A percentile compares a stretch with the other conserved stretches of the same genome.
Conservation (phyloP, 192 early-diverging fungal species). For the Coemansia javaensis region DNA sequence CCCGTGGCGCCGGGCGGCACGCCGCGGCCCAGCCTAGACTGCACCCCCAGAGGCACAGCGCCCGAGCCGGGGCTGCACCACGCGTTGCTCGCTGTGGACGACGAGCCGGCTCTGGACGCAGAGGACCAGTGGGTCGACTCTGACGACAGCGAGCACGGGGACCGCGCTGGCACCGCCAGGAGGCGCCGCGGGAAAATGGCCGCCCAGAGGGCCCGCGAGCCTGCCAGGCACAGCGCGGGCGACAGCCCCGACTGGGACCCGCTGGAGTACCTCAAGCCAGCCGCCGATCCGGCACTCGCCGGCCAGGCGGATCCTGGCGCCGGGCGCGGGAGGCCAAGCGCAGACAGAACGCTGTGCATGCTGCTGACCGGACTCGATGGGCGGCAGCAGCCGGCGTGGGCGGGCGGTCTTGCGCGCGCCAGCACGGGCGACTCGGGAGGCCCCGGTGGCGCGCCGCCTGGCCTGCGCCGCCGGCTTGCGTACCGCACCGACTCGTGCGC, state of each 20-base stretch:
- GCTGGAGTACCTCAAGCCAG: conserved; percentile 23
- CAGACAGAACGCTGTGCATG: conserved; percentile 15
- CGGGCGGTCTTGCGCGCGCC: too few relatives aligned
- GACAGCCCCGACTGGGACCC: conserved; percentile 40
- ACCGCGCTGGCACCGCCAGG: not conserved
- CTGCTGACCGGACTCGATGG: conserved; percentile 14
- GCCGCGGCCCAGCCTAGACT: not conserved
- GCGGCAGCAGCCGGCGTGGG: too few relatives aligned
- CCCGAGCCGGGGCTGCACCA: conserved; percentile 2
- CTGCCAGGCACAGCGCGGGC: too few relatives aligned
- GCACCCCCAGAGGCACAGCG: not conserved
- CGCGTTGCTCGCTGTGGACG: not conserved
- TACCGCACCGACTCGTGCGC: too few relatives aligned
- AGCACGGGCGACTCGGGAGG: too few relatives aligned
- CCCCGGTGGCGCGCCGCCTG: too few relatives aligned
- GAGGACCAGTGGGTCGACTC: conserved; percentile 3
- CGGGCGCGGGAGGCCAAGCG: not conserved
- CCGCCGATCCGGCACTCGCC: not conserved
- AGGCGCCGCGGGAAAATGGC: conserved; percentile 5
- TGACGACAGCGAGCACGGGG: not conserved
- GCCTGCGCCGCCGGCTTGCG: conserved; percentile 13
- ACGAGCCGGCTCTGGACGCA: not conserved
- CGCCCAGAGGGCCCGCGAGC: too few relatives aligned
- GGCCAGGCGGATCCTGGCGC: too few relatives aligned
- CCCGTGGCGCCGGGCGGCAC: not conserved